Conservation (phyloP, 768 basidiomycete genomes). For the Sistotremastrum suecicum region DNA sequence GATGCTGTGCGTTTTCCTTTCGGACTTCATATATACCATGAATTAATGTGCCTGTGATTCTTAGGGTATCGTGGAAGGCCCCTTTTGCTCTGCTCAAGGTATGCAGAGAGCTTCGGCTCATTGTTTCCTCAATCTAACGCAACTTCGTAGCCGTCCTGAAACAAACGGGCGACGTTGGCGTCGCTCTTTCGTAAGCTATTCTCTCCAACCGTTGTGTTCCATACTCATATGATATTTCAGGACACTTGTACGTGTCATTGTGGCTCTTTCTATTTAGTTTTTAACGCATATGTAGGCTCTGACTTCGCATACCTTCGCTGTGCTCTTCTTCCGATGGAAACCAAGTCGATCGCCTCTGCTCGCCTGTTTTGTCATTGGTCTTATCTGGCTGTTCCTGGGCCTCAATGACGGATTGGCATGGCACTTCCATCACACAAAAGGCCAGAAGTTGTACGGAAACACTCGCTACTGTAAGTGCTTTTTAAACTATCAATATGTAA, state of each 20-base stretch:
- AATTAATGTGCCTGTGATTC: too few relatives aligned
- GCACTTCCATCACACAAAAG: conserved; percentile 20
- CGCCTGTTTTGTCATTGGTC: conserved; percentile 17
- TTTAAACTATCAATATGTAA: background rate
- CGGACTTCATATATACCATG: too few relatives aligned
- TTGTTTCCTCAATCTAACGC: background rate
- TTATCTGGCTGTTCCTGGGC: conserved; percentile 27
- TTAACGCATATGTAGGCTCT: conserved; percentile 14
- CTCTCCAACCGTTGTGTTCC: conserved; percentile 1
- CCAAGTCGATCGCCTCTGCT: conserved; percentile 13
- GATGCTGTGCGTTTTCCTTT: conserved; percentile 12
- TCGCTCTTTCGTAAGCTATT: conserved; percentile 22
- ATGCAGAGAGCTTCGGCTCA: too few relatives aligned
- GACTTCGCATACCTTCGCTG: conserved; percentile 25
- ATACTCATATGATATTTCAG: background rate
- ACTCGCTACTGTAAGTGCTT: conserved; percentile 20
- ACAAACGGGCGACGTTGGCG: conserved; percentile 27
- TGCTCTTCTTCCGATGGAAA: conserved; percentile 21
- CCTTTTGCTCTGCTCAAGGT: too few relatives aligned
- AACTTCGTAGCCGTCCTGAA: conserved; percentile 19
- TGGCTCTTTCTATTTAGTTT: too few relatives aligned
- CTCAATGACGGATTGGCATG: conserved; percentile 22
- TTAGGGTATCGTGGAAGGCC: too few relatives aligned
- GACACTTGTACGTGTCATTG: too few relatives aligned
- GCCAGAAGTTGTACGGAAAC: conserved; percentile 5